Evolutionary conservation across 2,329 filamentous ascomycete species (phyloP), one percentile per base, ranked within the genome.

Genomic region (Penicillium freii): DNA sequence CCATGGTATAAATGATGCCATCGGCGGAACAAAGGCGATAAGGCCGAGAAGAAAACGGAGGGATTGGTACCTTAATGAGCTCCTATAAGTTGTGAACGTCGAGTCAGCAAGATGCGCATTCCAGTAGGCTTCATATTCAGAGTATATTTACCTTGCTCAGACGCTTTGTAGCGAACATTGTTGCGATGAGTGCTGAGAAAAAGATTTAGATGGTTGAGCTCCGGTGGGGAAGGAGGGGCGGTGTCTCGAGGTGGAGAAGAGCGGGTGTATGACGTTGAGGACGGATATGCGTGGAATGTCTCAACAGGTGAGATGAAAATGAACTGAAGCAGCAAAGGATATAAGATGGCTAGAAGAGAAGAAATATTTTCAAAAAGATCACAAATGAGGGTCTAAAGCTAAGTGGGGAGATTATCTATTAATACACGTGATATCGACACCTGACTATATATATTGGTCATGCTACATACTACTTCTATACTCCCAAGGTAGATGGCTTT

Each of bases 101-200:
- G 60, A 71, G 71, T 66, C 48, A 49, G 50, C 19, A 29, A 56
- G 42, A 1, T 15, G 34, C 1, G 2, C 13, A 19, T 31, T 19
- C 17, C 13, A 17, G 17, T 11, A 25, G 5, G 31, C 9, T 39
- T 44, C 15, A 52, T 25, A 7, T 25, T 13, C 23, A 31, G 23
- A 36, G 34, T 45, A 25, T 21, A n/a, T 58, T 53, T 71, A 82
- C 81, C 69, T 79, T 79, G 64, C 73, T 70, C 56, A 80, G 59
- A 49, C 77, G 75, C 70, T 81, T 81, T 27, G 72, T 71, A 27
- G 81, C 79, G 62, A 83, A 82, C 79, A 82, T 82, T 31, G 25
- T 54, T 48, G 50, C 31, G 31, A 23, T 44, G 11, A 25, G 31
- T 13, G 27, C 31, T 15, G 44, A n/a, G 10, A 23, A 33, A 45